These are phyloP conservation scores for Gracilaria vermiculophylla DNA, from an alignment of 23 red algal genomes.

Conservation along the genomic window DNA sequence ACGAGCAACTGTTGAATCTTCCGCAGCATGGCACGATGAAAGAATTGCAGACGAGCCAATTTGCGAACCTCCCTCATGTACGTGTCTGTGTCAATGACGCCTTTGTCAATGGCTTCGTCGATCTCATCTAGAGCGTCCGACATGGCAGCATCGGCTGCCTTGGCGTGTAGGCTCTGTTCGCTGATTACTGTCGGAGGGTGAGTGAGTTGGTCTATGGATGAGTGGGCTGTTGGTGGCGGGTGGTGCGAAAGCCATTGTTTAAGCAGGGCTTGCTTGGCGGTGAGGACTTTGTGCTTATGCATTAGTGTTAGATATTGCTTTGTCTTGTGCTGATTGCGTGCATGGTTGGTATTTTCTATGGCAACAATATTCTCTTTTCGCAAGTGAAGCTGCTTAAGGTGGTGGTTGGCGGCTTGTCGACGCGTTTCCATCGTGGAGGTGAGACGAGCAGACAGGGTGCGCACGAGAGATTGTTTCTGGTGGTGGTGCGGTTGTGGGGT, in stretches of 20 bases:
- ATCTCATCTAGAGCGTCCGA: slow-evolving; percentile 40
- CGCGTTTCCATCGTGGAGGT: neutral
- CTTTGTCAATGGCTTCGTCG: slow-evolving; percentile 48
- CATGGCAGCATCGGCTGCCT: slow-evolving; percentile 15
- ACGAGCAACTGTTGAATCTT: neutral
- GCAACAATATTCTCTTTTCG: neutral
- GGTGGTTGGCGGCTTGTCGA: neutral
- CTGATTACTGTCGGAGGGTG: neutral
- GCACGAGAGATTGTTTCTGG: neutral
- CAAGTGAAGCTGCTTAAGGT: neutral
- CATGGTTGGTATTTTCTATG: slow-evolving; percentile 6
- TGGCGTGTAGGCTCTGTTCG: slow-evolving; percentile 16
- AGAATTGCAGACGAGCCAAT: slow-evolving; percentile 45
- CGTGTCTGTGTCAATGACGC: slow-evolving; percentile 34
- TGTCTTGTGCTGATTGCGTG: neutral
- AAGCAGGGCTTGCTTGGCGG: neutral
- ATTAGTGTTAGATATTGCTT: neutral
- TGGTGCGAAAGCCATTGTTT: neutral
- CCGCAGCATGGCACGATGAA: slow-evolving; percentile 31
- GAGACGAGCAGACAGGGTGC: slow-evolving; percentile 6
- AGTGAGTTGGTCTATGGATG: slow-evolving; percentile 4
- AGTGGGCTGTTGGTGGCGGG: neutral
- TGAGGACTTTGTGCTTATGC: neutral
- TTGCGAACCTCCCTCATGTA: slow-evolving; percentile 58
- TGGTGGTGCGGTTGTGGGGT: neutral